Percentiles rank a stretch among this genome's conserved stretches.
Conservation (phyloP, 805 yeast species). For the Spathaspora girioi region DNA sequence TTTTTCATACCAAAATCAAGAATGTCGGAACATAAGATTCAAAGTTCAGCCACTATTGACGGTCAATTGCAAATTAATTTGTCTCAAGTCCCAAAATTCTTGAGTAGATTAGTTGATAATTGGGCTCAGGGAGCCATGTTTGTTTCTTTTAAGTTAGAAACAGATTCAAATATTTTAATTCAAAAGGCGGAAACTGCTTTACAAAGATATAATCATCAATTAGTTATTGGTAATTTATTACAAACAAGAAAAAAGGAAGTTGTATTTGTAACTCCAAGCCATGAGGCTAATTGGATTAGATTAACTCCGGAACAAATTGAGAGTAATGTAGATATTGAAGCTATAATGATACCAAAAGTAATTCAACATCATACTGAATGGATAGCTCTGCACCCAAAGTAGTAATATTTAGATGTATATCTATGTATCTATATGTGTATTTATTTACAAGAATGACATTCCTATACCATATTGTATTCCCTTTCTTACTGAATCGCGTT, state of each 20-base stretch:
- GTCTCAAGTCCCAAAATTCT: constrained; percentile 95
- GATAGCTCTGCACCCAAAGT: constrained; percentile 34
- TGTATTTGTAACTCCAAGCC: constrained; percentile 66
- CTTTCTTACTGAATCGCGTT: constrained; percentile 45
- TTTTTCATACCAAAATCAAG: constrained; percentile 85
- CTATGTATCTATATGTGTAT: not conserved
- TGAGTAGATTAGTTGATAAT: constrained; percentile 78
- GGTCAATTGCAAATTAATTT: constrained; percentile 80
- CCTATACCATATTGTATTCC: constrained; percentile 62
- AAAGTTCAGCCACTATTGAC: constrained; percentile 57
- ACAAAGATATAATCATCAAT: constrained; percentile 82
- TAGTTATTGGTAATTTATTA: constrained; percentile 89
- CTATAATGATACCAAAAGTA: constrained; percentile 75
- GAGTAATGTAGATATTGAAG: constrained; percentile 63
- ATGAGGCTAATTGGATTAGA: constrained; percentile 46
- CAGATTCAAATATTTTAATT: constrained; percentile 69
- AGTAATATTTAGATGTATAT: not conserved
- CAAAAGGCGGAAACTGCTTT: constrained; percentile 77
- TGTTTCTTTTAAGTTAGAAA: constrained; percentile 89
- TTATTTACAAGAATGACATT: constrained; percentile 45
- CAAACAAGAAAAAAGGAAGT: constrained; percentile 88
- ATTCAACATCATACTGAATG: constrained; percentile 59
- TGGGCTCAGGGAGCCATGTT: constrained; percentile 98
- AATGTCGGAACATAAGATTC: constrained; percentile 92
- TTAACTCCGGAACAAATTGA: constrained; percentile 40